Conservation (phyloP, 2,329 filamentous ascomycete genomes). For the Colletotrichum sidae region DNA sequence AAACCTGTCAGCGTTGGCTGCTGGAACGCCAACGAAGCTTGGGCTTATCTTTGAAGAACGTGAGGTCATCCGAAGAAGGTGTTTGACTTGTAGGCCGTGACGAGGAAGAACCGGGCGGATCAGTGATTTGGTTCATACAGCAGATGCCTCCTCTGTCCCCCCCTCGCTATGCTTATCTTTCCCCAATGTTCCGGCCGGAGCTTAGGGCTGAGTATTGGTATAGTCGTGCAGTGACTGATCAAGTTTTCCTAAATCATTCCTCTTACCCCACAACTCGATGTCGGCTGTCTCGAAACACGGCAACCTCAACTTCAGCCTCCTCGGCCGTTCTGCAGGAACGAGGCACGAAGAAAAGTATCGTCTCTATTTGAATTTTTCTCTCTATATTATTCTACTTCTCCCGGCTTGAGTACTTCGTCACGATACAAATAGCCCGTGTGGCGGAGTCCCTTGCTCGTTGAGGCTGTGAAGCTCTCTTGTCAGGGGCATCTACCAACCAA, state of each 20-base stretch:
- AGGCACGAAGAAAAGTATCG: slow-evolving; percentile 12
- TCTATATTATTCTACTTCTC: not conserved
- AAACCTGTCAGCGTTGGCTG: not conserved
- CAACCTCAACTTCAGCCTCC: not conserved
- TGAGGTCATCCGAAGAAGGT: not conserved
- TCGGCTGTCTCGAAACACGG: slow-evolving; percentile 5
- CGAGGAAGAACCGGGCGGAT: not conserved
- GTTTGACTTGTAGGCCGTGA: not conserved
- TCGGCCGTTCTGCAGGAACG: slow-evolving; percentile 21
- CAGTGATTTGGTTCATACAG: too few species aligned
- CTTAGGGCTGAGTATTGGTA: not conserved
- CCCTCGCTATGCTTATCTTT: too few species aligned
- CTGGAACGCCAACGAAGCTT: not conserved
- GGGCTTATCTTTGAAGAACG: not conserved
- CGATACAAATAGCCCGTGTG: slow-evolving; percentile 13
- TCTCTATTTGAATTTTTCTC: not conserved
- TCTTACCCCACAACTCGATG: slow-evolving; percentile 1
- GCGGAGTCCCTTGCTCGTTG: slow-evolving; percentile 12
- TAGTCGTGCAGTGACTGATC: not conserved
- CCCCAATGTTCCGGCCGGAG: slow-evolving; percentile 17
- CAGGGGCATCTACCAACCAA: slow-evolving; percentile 5
- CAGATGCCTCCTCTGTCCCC: too few species aligned
- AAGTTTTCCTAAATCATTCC: not conserved
- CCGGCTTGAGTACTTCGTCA: not conserved
- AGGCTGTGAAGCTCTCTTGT: slow-evolving; percentile 30